Base-by-base conservation (phyloP, 1,284 basidiomycete genomes). In the Chiua sp. region DNA sequence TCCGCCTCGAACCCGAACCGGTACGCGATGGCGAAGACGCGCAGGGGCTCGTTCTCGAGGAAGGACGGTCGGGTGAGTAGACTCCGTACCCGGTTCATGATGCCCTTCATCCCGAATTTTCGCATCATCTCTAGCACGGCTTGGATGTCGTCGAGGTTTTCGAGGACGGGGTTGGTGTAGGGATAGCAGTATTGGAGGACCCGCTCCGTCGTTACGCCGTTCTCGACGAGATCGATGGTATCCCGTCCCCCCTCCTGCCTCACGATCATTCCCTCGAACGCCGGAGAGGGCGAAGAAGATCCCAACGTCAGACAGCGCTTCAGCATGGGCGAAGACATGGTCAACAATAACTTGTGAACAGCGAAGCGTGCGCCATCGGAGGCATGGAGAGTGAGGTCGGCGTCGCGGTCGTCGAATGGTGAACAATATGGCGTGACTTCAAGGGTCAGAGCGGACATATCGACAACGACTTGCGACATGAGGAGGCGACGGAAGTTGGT, bases 121-220 rank as follows among this genome's bases (percentile, higher is more conserved):
- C 26, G 59, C 72, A 73, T 73, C 72, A 75, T 74, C 61, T 62
- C 68, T 55, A 73, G 53, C 37, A 76, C 73, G 37, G 59, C 42
- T 50, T 76, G 74, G 55, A 76, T 65, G 48, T 76, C 74, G 47
- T 76, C 70, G 28, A 73, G 70, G 33, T 63, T 72, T 7, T 65
- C 69, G 50, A 76, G 67, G 51, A 53, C 33, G n/a, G 72, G 74
- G 55, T 60, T 75, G 22, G 70, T 56, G 55, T 71, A 68, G 33
- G 72, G 72, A 46, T 73, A 76, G 56, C 73, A 75, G 48, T 64
- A 73, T 39, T 71, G 74, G 58, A 73, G 64, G 2, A 76, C 73
- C 57, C 63, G 61, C 49, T 75, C 74, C 2, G 74, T 76, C 52
- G 74, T 73, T 46, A 59, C 39, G 5, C 62, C 61, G 28, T 73